Evolutionary conservation across 306 rosid genomes (phyloP).

Genomic region (Astragalus glycyphyllos): DNA sequence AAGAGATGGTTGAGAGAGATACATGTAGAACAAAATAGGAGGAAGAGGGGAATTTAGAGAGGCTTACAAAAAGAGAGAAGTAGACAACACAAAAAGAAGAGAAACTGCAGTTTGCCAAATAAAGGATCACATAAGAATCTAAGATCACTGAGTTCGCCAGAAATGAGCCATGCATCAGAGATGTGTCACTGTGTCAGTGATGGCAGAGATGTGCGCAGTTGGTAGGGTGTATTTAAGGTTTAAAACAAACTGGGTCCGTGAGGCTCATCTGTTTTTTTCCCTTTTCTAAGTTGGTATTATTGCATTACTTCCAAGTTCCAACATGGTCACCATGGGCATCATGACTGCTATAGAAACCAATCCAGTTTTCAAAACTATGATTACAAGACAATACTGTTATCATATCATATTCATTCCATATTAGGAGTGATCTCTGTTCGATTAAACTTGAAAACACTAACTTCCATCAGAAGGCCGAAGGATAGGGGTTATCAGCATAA

Average conservation of each 20-base stretch:
- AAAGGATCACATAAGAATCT: not conserved
- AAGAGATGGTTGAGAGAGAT: not conserved
- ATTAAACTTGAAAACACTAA: not conserved
- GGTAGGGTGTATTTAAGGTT: not conserved
- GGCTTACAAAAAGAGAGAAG: not conserved
- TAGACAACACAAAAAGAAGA: not conserved
- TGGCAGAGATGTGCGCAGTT: not conserved
- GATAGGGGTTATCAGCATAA: not conserved
- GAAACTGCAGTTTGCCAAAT: not conserved
- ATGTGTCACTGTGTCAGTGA: not conserved
- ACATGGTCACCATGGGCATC: not conserved
- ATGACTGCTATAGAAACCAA: not conserved
- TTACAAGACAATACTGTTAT: not conserved
- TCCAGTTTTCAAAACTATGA: not conserved
- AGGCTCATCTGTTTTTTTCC: not conserved
- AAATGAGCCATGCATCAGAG: not conserved
- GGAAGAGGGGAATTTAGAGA: not conserved
- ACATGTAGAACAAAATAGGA: not conserved
- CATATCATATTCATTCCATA: not conserved
- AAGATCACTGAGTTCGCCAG: not conserved
- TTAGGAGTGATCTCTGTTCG: not conserved
- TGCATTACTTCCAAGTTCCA: not conserved
- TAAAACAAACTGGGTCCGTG: not conserved
- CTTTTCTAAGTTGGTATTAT: not conserved
- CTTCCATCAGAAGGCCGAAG: not conserved